Percentiles rank a stretch among this genome's conserved stretches.
phyloP scores from a whole-genome alignment of 164 flowering plant species.

The Piper betle region DNA sequence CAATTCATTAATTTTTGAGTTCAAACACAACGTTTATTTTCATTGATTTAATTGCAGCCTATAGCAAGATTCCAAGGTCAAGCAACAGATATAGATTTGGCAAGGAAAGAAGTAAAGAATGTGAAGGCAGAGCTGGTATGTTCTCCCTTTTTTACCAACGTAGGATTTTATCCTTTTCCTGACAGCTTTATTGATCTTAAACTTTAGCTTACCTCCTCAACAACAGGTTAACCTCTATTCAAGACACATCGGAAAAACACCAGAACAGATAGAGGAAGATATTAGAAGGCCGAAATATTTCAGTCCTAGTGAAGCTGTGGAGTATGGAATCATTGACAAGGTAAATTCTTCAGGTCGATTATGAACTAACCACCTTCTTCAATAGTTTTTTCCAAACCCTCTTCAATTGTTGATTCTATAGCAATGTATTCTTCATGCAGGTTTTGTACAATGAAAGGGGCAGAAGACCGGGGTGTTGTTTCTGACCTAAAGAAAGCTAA shows the following conservation, averaged over 20 bases:
- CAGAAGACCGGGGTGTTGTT: constrained; percentile 60
- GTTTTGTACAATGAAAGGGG: constrained; percentile 70
- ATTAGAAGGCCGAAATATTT: constrained; percentile 87
- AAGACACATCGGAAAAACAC: constrained; percentile 56
- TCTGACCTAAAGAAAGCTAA: constrained; percentile 66
- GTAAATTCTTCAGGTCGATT: constrained; percentile 17
- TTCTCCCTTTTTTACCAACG: background rate
- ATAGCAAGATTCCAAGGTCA: constrained; percentile 87
- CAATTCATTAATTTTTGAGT: too few species aligned
- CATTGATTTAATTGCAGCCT: constrained; percentile 39
- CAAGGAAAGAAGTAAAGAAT: constrained; percentile 60
- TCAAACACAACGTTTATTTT: constrained; percentile 1
- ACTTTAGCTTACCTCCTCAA: background rate
- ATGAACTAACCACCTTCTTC: background rate
- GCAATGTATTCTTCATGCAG: constrained; percentile 24
- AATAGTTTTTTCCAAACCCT: too few species aligned
- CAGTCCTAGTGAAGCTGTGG: constrained; percentile 91
- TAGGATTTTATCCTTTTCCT: too few species aligned
- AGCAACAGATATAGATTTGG: constrained; percentile 69
- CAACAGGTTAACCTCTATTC: constrained; percentile 62
- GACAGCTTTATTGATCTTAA: background rate
- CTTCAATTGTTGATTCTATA: too few species aligned
- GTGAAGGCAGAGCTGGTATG: constrained; percentile 74
- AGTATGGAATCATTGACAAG: constrained; percentile 94
- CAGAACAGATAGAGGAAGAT: constrained; percentile 76